Evolutionary conservation across 257 asterid genomes (phyloP), one percentile per base, ranked within the genome.

Genomic region (Solanum etuberosum): DNA sequence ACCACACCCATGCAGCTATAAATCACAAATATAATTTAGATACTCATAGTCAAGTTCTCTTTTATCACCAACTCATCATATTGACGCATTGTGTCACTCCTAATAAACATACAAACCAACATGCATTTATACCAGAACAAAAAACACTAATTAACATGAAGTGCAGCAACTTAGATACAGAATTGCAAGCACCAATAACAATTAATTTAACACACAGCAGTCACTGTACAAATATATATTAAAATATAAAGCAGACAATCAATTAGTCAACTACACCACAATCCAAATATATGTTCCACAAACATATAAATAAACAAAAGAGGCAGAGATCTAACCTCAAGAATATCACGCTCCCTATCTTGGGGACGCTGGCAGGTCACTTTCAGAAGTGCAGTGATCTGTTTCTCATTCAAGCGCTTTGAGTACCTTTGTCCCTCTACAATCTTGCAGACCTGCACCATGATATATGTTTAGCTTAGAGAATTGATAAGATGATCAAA

Each of bases 341-440:
- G 95, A 73, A 97, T 96, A 89, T 95, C 98, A 0, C 16, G 27
- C 83, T 97, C 99, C 84, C 99, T 92, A 46, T 96, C 98, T 1
- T 90, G 92, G 4, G 99, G 99, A 16, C 99, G 98, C 92, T 96
- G 99, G 92, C 99, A 97, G 5, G 99, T 97, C 85, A 97, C 99
- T 85, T 92, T 96, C 61, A 97, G 95, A 29, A 97, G 93, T 3
- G 96, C 98, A 85, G 99, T 96, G 59, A 96, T 96, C 92, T 97
- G 99, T 32, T 91, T 93, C 91, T 97, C 99, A 89, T 97, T 97
- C 84, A 97, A 90, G 88, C 98, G 93, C 92, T 96, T 97, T 0
- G 99, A 95, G 71, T 97, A 97, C 74, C 99, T 90, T 90, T 97
- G 99, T 72, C 99, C 99, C 86, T 92, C 98, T 0, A 97, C 99